These are phyloP conservation scores for Sporothrix sp. DNA, from an alignment of 2,329 filamentous ascomycete species.

Conservation along the genomic window DNA sequence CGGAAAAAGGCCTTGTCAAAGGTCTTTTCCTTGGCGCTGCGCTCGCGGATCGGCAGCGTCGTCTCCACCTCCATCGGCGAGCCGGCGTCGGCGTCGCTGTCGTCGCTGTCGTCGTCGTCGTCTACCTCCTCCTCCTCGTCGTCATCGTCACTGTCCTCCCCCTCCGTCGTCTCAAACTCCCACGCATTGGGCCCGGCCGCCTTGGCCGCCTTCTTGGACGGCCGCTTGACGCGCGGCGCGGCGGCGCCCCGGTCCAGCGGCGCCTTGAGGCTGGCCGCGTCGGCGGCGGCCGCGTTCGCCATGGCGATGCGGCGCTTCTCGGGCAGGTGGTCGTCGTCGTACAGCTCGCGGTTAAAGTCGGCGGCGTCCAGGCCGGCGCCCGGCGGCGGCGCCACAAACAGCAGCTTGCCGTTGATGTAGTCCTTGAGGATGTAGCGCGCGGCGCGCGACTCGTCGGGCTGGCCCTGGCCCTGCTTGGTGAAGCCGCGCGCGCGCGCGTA, in stretches of 20 bases:
- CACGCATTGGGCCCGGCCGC: neutral
- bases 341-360: slow-evolving; percentile 83
- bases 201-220: neutral
- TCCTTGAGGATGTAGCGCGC: slow-evolving; percentile 88
- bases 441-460: slow-evolving; percentile 87
- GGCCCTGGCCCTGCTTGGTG: slow-evolving; percentile 76
- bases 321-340: slow-evolving; percentile 73
- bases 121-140: neutral
- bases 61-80: slow-evolving; percentile 35
- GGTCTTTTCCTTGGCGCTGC: slow-evolving; percentile 53
- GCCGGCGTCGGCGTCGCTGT: slow-evolving; percentile 27
- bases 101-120: slow-evolving; percentile 21
- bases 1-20: slow-evolving; percentile 85
- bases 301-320: slow-evolving; percentile 65
- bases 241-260: neutral
- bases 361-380: slow-evolving; percentile 49
- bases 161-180: neutral
- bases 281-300: slow-evolving; percentile 30
- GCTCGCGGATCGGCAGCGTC: slow-evolving; percentile 38
- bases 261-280: neutral
- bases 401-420: slow-evolving; percentile 91
- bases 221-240: neutral
- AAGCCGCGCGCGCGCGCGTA: slow-evolving; percentile 88
- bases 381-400: slow-evolving; percentile 85
- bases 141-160: neutral